A percentile compares a stretch with the other conserved stretches of the same genome.
Evolutionary conservation across 2,329 filamentous ascomycete genomes (phyloP).

Genomic region (Trichoderma pleuroti): DNA sequence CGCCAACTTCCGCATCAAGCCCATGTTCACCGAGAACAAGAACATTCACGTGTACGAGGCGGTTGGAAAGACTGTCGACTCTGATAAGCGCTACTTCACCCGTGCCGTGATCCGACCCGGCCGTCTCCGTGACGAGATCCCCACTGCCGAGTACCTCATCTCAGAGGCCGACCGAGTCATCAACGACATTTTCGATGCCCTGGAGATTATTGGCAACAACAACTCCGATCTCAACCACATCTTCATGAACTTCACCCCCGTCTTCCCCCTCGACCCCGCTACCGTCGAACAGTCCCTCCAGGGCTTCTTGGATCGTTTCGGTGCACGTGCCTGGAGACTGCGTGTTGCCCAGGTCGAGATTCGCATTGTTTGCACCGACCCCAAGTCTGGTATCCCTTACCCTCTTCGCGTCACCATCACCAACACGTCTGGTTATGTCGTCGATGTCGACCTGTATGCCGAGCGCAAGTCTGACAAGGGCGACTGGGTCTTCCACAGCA

Average conservation of each 20-base stretch:
- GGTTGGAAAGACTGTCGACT: slow-evolving; percentile 88
- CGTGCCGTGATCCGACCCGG: slow-evolving; percentile 93
- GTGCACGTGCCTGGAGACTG: slow-evolving; percentile 89
- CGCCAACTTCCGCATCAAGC: slow-evolving; percentile 96
- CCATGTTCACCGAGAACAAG: slow-evolving; percentile 97
- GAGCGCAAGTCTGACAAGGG: slow-evolving; percentile 98
- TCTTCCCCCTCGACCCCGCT: slow-evolving; percentile 85
- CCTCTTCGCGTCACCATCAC: slow-evolving; percentile 94
- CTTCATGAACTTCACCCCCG: slow-evolving; percentile 98
- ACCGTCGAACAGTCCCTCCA: slow-evolving; percentile 92
- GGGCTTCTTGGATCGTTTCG: slow-evolving; percentile 95
- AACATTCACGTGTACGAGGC: slow-evolving; percentile 99
- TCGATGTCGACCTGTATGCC: slow-evolving; percentile 95
- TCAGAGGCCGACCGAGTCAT: slow-evolving; percentile 95
- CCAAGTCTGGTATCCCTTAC: slow-evolving; percentile 75
- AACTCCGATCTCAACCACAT: slow-evolving; percentile 99
- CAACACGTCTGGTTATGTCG: slow-evolving; percentile 97
- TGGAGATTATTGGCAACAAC: slow-evolving; percentile 99
- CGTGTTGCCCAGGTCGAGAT: slow-evolving; percentile 97
- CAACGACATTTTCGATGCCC: slow-evolving; percentile 94
- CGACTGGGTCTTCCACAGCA: slow-evolving; percentile 97
- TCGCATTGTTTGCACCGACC: slow-evolving; percentile 95
- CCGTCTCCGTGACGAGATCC: slow-evolving; percentile 92
- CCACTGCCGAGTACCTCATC: slow-evolving; percentile 96
- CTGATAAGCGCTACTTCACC: slow-evolving; percentile 98